Evolutionary conservation across 2,329 filamentous ascomycete species (phyloP).

Genomic region (Cladosporium colombiae): DNA sequence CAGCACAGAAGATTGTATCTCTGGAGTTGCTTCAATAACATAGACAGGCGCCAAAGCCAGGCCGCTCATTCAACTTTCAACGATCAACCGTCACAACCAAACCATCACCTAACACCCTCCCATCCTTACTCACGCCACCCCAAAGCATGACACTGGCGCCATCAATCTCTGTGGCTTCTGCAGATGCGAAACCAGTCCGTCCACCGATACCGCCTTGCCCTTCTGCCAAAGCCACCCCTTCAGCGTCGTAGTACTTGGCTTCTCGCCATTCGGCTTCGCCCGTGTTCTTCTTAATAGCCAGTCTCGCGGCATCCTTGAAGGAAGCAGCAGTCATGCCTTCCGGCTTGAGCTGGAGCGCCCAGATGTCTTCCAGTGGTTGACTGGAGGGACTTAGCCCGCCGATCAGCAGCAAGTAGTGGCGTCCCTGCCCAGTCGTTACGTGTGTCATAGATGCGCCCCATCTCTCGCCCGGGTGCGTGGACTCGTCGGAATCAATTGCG

Average conservation of each 20-base stretch:
- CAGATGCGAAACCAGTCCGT: slow-evolving; percentile 42
- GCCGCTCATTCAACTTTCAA: not conserved
- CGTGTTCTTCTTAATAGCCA: slow-evolving; percentile 48
- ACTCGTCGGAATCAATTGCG: slow-evolving; percentile 40
- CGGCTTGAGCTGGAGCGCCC: slow-evolving; percentile 55
- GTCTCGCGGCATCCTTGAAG: slow-evolving; percentile 53
- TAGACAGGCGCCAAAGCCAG: not conserved
- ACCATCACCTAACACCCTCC: slow-evolving; percentile 44
- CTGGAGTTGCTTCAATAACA: not conserved
- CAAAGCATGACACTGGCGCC: slow-evolving; percentile 53
- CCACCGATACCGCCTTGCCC: slow-evolving; percentile 41
- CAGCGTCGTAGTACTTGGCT: slow-evolving; percentile 50
- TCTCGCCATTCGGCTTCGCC: slow-evolving; percentile 54
- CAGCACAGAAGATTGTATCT: not conserved
- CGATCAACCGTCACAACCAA: slow-evolving; percentile 43
- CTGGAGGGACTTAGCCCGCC: slow-evolving; percentile 43
- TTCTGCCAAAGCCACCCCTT: slow-evolving; percentile 39
- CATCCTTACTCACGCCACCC: slow-evolving; percentile 53
- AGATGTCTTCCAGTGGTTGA: slow-evolving; percentile 46
- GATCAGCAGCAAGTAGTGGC: slow-evolving; percentile 55
- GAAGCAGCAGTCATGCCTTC: slow-evolving; percentile 49
- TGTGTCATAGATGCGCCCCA: slow-evolving; percentile 48
- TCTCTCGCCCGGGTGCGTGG: slow-evolving; percentile 45
- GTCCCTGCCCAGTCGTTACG: slow-evolving; percentile 54
- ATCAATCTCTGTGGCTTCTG: slow-evolving; percentile 45